These are phyloP conservation scores for Ogataea angusta DNA, from an alignment of 805 yeast genomes.

Conservation along the genomic window DNA sequence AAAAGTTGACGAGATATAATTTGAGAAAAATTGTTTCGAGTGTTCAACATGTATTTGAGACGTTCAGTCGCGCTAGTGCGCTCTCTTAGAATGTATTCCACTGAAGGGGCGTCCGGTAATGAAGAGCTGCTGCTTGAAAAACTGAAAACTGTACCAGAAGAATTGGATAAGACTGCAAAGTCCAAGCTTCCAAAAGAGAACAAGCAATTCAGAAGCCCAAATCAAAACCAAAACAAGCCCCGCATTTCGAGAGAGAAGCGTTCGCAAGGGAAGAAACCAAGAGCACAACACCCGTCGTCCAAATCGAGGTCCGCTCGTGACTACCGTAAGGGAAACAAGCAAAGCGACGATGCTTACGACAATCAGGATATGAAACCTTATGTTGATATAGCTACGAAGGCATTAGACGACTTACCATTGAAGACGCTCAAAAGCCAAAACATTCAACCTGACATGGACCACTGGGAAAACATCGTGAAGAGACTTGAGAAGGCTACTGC, in stretches of 20 bases:
- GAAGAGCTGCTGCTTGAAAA: neutral
- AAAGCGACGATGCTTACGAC: neutral
- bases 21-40: conserved; percentile 1
- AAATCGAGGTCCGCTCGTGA: neutral
- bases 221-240: too few relatives aligned
- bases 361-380: conserved; percentile 2
- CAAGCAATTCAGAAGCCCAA: too few relatives aligned
- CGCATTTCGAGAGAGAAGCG: too few relatives aligned
- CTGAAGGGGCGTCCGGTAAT: neutral
- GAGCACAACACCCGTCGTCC: too few relatives aligned
- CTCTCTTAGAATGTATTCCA: conserved; percentile 1
- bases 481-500: conserved; percentile 2
- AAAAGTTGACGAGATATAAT: conserved; percentile 5
- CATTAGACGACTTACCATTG: neutral
- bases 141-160: neutral
- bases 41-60: conserved; percentile 4
- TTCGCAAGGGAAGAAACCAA: too few relatives aligned
- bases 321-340: neutral
- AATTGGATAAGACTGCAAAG: neutral
- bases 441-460: neutral
- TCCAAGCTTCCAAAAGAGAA: neutral
- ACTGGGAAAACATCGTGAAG: neutral
- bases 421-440: neutral
- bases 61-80: neutral
- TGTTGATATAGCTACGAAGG: neutral